Evolutionary conservation across 768 basidiomycete species (phyloP).

Genomic region (Trichaptum fuscoviolaceum): DNA sequence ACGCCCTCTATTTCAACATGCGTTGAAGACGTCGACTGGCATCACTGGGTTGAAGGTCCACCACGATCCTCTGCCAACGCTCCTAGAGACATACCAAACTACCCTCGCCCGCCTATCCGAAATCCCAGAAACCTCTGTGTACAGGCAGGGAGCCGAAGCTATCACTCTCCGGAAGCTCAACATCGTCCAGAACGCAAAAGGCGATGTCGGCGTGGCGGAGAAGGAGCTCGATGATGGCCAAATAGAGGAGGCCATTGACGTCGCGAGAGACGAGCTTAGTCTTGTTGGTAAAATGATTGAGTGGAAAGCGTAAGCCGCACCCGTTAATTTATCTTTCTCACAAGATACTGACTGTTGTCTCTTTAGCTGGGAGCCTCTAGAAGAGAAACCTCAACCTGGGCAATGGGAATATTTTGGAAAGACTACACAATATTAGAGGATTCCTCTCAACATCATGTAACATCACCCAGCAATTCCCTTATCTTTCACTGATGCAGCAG

Average conservation of each 20-base stretch:
- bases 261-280: conserved; percentile 77
- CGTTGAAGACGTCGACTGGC: conserved; percentile 75
- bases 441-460: conserved; percentile 9
- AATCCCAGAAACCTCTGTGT: conserved; percentile 80
- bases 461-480: background rate
- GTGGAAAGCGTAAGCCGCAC: conserved; percentile 89
- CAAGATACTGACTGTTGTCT: conserved; percentile 9
- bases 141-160: conserved; percentile 84
- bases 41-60: conserved; percentile 82
- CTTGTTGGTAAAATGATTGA: conserved; percentile 81
- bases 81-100: conserved; percentile 67
- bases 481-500: background rate
- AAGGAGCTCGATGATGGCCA: conserved; percentile 75
- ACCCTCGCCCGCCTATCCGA: conserved; percentile 65
- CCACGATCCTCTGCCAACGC: conserved; percentile 75
- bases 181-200: conserved; percentile 63
- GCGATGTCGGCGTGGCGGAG: conserved; percentile 64
- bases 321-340: background rate
- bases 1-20: conserved; percentile 61
- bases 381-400: conserved; percentile 70
- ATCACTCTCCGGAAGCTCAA: conserved; percentile 76
- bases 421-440: conserved; percentile 16
- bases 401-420: conserved; percentile 86
- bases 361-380: conserved; percentile 82
- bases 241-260: conserved; percentile 79